Evolutionary conservation across 192 early-diverging fungal species (phyloP).

Genomic region (Chytriomyces sp.): DNA sequence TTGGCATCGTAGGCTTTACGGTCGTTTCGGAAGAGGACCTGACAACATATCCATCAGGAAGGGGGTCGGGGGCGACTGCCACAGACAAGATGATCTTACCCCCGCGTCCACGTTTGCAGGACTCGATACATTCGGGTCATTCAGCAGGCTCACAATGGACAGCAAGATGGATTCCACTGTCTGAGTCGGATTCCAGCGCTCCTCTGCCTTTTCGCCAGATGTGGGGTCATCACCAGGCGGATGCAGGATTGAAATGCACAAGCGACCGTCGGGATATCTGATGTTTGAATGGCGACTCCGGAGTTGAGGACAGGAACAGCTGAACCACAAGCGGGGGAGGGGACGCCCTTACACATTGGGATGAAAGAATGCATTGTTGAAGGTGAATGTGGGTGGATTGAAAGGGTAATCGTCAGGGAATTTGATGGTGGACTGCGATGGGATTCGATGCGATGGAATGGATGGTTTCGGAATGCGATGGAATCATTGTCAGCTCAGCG

Average conservation of each 20-base stretch:
- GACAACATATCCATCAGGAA: background rate
- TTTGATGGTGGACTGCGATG: constrained; percentile 53
- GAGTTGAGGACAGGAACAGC: background rate
- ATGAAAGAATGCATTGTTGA: constrained; percentile 55
- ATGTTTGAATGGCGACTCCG: background rate
- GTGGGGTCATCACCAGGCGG: constrained; percentile 60
- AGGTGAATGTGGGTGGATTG: constrained; percentile 58
- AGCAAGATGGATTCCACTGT: constrained; percentile 55
- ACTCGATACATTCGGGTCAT: constrained; percentile 57
- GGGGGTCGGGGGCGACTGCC: background rate
- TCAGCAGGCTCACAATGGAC: constrained; percentile 55
- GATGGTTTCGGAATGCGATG: background rate
- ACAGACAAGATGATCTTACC: constrained; percentile 23
- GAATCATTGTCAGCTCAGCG: background rate
- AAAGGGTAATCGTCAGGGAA: constrained; percentile 64
- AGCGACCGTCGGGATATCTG: constrained; percentile 53
- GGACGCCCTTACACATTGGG: constrained; percentile 50
- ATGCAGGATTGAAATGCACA: constrained; percentile 67
- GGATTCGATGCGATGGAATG: background rate
- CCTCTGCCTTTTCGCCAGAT: constrained; percentile 72
- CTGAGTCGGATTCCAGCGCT: constrained; percentile 85
- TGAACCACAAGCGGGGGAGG: background rate
- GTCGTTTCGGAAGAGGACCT: constrained; percentile 53
- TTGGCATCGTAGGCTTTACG: constrained; percentile 40
- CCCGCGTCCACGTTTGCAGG: constrained; percentile 66